Evolutionary conservation across 1,284 basidiomycete genomes (phyloP).

Genomic region (Ustilago tritici): DNA sequence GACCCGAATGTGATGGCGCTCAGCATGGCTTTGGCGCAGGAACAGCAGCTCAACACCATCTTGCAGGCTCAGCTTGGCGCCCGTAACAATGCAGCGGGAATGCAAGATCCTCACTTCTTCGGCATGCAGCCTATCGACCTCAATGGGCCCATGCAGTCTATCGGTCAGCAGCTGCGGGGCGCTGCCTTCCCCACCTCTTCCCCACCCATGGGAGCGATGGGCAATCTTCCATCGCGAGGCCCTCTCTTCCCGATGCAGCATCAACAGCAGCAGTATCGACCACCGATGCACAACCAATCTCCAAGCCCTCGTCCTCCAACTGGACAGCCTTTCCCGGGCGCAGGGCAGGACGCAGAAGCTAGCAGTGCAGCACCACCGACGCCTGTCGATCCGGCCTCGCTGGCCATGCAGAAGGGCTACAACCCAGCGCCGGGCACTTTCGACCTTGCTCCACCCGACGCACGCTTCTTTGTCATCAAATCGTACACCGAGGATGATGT

Average conservation of each 20-base stretch:
- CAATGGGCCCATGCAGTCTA: constrained; percentile 28
- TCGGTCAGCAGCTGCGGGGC: constrained; percentile 45
- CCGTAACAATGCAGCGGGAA: constrained; percentile 13
- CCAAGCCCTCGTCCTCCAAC: constrained; percentile 19
- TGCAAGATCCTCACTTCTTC: constrained; percentile 37
- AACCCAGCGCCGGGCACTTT: constrained; percentile 52
- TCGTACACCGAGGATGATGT: constrained; percentile 68
- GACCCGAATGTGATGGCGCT: constrained; percentile 51
- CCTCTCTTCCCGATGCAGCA: constrained; percentile 27
- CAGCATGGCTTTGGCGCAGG: constrained; percentile 57
- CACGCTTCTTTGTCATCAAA: constrained; percentile 68
- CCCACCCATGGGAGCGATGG: constrained; percentile 26
- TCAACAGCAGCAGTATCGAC: constrained; percentile 18
- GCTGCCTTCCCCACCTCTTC: constrained; percentile 22
- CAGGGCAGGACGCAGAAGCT: background rate
- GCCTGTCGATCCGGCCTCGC: constrained; percentile 24
- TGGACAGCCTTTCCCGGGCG: background rate
- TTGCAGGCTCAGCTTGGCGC: constrained; percentile 52
- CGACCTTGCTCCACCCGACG: constrained; percentile 43
- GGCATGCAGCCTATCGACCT: constrained; percentile 47
- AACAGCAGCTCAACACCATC: constrained; percentile 55
- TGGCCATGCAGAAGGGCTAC: constrained; percentile 47
- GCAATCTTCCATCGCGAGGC: constrained; percentile 21
- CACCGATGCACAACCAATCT: constrained; percentile 14
- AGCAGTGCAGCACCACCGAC: constrained; percentile 13